Percentiles rank a stretch among this genome's conserved stretches.
These are phyloP conservation scores for Funneliformis caledonium DNA, from an alignment of 371 early-diverging fungal genomes.

Conservation along the genomic window DNA sequence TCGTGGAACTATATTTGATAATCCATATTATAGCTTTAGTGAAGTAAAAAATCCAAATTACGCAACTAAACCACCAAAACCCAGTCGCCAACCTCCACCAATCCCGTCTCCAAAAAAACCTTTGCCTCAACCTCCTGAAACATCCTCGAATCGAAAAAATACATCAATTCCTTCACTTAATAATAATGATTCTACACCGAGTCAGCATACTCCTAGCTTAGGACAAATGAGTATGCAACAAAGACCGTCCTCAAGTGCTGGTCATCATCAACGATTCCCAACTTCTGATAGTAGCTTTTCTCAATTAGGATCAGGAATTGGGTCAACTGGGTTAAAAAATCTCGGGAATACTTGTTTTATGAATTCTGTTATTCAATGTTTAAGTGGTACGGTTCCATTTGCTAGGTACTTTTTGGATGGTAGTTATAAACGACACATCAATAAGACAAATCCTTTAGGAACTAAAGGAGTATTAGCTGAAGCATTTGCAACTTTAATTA, in stretches of 20 bases:
- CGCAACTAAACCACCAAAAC: conserved; percentile 11
- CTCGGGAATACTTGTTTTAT: conserved; percentile 98
- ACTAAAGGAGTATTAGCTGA: conserved; percentile 77
- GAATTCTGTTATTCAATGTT: conserved; percentile 95
- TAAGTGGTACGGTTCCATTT: conserved; percentile 85
- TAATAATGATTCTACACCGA: conserved; percentile 18
- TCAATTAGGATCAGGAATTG: conserved; percentile 57
- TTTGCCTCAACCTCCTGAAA: conserved; percentile 41
- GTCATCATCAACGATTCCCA: conserved; percentile 6
- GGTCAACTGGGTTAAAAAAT: conserved; percentile 87
- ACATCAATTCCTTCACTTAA: conserved; percentile 2
- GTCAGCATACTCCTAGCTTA: not conserved
- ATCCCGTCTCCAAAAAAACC: conserved; percentile 44
- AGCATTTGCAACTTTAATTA: conserved; percentile 70
- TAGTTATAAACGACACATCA: conserved; percentile 71
- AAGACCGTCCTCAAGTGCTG: not conserved
- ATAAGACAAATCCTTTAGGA: conserved; percentile 79
- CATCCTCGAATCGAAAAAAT: not conserved
- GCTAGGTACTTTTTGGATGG: conserved; percentile 83
- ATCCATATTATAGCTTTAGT: conserved; percentile 66
- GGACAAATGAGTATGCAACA: not conserved
- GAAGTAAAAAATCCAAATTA: conserved; percentile 29
- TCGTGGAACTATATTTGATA: conserved; percentile 63
- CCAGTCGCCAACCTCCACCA: conserved; percentile 42
- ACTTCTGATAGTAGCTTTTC: conserved; percentile 51